These are phyloP conservation scores for Blastobotrys serpentis DNA, from an alignment of 1,139 yeast species.

Conservation along the genomic window DNA sequence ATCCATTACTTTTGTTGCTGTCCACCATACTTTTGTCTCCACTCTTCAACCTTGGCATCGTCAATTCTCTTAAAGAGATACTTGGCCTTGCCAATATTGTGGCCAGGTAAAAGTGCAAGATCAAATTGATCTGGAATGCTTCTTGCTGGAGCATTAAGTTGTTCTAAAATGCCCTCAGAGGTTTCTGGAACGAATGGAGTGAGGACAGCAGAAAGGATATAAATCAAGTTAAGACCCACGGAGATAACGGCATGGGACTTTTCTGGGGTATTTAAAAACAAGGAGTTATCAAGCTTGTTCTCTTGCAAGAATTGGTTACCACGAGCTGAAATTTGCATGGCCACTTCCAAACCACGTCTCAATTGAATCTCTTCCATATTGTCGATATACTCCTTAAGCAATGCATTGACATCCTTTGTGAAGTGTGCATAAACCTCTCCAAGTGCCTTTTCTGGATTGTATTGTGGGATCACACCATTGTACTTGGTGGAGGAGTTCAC, in stretches of 20 bases:
- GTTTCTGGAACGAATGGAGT: constrained; percentile 92
- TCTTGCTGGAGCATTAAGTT: constrained; percentile 79
- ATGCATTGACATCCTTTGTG: constrained; percentile 49
- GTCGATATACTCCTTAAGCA: constrained; percentile 60
- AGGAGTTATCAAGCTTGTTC: constrained; percentile 85
- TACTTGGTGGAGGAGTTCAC: constrained; percentile 81
- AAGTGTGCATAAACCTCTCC: constrained; percentile 51
- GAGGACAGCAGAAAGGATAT: constrained; percentile 74
- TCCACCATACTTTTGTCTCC: constrained; percentile 88
- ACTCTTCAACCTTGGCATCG: constrained; percentile 78
- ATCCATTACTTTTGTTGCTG: constrained; percentile 7
- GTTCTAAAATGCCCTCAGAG: constrained; percentile 63
- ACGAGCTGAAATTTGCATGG: constrained; percentile 87
- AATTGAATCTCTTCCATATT: constrained; percentile 78
- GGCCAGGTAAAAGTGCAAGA: constrained; percentile 70
- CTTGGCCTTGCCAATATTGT: constrained; percentile 86
- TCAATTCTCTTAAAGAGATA: constrained; percentile 91
- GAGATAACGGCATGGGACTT: constrained; percentile 91
- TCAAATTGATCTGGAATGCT: constrained; percentile 75
- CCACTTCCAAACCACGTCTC: constrained; percentile 85
- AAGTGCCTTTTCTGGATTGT: constrained; percentile 40
- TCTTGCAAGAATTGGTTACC: constrained; percentile 96
- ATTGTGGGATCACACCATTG: constrained; percentile 80
- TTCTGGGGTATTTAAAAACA: constrained; percentile 72
- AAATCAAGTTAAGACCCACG: constrained; percentile 84